Base-by-base conservation (phyloP, 2,329 filamentous ascomycete genomes). In the Fusarium torreyae region DNA sequence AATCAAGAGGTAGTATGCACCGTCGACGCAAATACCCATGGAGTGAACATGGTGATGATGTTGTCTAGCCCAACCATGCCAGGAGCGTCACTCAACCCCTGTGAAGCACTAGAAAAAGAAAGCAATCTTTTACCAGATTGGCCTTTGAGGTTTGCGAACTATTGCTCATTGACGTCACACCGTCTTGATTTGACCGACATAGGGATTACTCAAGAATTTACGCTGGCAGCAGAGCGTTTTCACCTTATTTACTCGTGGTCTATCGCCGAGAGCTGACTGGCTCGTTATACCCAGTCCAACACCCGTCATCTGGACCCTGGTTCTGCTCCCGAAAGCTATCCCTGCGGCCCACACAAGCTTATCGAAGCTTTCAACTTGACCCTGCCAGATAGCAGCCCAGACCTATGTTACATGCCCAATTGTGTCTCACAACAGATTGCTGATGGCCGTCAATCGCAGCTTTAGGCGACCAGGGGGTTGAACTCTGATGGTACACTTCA, bases 181-280 rank as follows among this genome's bases (percentile, higher is more conserved):
- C 63, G 70, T 70, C 54, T 63, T 39, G 42, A 24, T 53, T 57
- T 38, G 6, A 36, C 44, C 22, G 18, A 40, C 38, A 49, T 52
- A 46, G 18, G 24, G 48, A 34, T 48, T 51, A 31, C 43, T 26
- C 20, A 31, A n/a, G 44, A 57, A 51, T 31, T 57, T 57, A 66
- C 68, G 65, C 68, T 55, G 57, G 68, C 56, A 63, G 42, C 33
- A 50, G 38, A 51, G 14, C 24, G 24, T 42, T 46, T 46, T 61
- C 46, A 38, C 44, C 40, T 49, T 33, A 28, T 46, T 46, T 39
- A 49, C 70, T 64, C 72, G 72, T 74, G 72, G 62, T 57, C 63
- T 68, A 68, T 74, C 63, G 59, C 56, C 28, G 53, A 46, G 22
- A 57, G 59, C 57, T 74, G 59, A 74, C 67, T 74, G 72, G 72